Base-by-base conservation (phyloP, 1,139 yeast genomes). In the Kodamaea arcana region DNA sequence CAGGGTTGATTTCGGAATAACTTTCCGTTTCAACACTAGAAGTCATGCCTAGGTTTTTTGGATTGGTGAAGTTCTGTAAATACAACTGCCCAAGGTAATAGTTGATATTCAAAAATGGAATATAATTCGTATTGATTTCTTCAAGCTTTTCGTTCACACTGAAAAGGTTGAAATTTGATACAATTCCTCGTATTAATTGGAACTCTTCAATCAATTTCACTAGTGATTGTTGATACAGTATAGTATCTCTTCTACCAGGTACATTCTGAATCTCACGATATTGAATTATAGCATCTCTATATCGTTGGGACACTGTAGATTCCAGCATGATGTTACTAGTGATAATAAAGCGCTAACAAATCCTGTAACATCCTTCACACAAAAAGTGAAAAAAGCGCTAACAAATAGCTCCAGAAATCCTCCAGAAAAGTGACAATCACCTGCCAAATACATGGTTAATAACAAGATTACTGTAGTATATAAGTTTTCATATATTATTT, bases 111-210 rank as follows among this genome's bases (percentile, higher is more conserved):
- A 80, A 51, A 43, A 73, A 80, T 26, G 77, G 79, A 17, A 82
- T 52, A 31, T 82, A 75, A 11, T 62, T 55, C 2, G 83, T 75
- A 34, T 72, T 66, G 15, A 82, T 49, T 44, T 82, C 90, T 1
- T 72, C 75, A 3, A 80, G 43, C 1, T 65, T 48, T 48, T 82
- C 90, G 52, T 81, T 81, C 7, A 61, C 62, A 48, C 87, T 80
- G 55, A 80, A 81, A 20, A 80, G 52, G n/a, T 40, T 40, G 15
- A 52, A 46, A 20, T 54, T 54, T 11, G 45, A 45, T 2, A 61
- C 56, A 14, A 67, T 53, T 14, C 42, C 34, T 25, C 50, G 47
- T 18, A 69, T 49, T 4, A 57, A 35, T 15, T 46, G 44, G 39
- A 69, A 59, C 41, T 64, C 63, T 13, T 47, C 41, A 27, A 66